Evolutionary conservation across 2,329 filamentous ascomycete genomes (phyloP), one percentile per base, ranked within the genome.

Genomic region (Rhytidhysteron rufulum): DNA sequence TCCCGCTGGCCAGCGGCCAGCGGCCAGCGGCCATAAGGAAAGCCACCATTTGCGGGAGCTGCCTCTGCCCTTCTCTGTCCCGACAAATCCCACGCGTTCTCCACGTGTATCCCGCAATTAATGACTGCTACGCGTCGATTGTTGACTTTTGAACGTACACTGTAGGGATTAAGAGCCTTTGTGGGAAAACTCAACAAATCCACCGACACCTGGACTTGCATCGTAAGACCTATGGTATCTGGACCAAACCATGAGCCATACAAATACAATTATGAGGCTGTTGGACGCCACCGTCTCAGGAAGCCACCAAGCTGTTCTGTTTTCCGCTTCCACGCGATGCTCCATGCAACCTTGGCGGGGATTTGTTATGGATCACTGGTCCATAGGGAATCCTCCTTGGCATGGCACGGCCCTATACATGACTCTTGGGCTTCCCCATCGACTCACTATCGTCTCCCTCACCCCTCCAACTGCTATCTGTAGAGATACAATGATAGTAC

Each of bases 321-420:
- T 27, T 48, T 54, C 60, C 59, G 59, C 53, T 58, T 63, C 60
- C 61, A 62, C 61, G 60, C 60, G 59, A 60, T 48, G 45, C 41
- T 44, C 51, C 50, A 60, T 40, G 42, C 43, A 24, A 22, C 24
- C 24, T 13, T 27, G 8, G 24, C 8, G 7, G 24, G 24, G 24
- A n/a, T n/a, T n/a, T n/a, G n/a, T n/a, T n/a, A n/a, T n/a, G n/a
- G n/a, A n/a, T n/a, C n/a, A n/a, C n/a, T n/a, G n/a, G n/a, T n/a
- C n/a, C n/a, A n/a, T n/a, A n/a, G n/a, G n/a, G n/a, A n/a, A n/a
- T n/a, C n/a, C n/a, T 5, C 34, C 40, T 18, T 34, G 37, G 32
- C 30, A 38, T 29, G 18, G 36, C 15, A 5, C 24, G 34, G 34
- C 20, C 8, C 22, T 24, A 10, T 37, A 24, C 34, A 20, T 41